Evolutionary conservation across 306 rosid species (phyloP), one percentile per base, ranked within the genome.

Genomic region (Pyrus pyrifolia): DNA sequence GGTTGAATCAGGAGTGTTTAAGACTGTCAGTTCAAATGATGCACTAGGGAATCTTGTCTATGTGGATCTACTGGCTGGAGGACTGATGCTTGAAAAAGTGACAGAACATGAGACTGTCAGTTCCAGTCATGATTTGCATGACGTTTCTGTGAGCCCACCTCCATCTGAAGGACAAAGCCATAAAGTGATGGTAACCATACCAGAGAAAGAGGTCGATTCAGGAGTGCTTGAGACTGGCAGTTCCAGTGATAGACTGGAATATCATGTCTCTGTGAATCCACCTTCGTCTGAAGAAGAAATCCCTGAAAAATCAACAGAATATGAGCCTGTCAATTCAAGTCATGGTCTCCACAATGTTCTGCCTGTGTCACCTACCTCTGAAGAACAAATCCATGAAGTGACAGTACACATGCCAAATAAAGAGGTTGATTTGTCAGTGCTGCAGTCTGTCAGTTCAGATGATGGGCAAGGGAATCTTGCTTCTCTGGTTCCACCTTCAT

Each of bases 121-220:
- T 35, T 35, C 70, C 23, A 66, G 49, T 35, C 29, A 4, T 66
- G 70, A 11, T 30, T 63, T 63, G 44, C 40, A 17, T 30, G 35
- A 30, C 0, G 23, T 61, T 61, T 68, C 66, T 6, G 57, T 52
- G 29, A 73, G 62, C 79, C 71, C 77, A 67, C 80, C 72, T 70
- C 35, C 53, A 38, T 76, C 78, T 62, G 82, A 67, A 31, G 79
- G 78, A 71, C 72, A 71, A 82, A 81, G 70, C 61, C 38, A 70
- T 51, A 66, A 23, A 61, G 8, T 25, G 35, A 23, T 6, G 14
- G 35, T 51, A 42, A 42, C 52, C 59, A 57, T 73, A 25, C 84
- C 77, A 11, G 55, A 70, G 68, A 72, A 69, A 65, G 87, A 86
- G 71, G 60, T 78, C 35, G 70, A 69, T 52, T 65, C 21, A n/a